Evolutionary conservation across 441 rosid species (phyloP), one percentile per base, ranked within the genome.

Genomic region (Syzygium malaccense): DNA sequence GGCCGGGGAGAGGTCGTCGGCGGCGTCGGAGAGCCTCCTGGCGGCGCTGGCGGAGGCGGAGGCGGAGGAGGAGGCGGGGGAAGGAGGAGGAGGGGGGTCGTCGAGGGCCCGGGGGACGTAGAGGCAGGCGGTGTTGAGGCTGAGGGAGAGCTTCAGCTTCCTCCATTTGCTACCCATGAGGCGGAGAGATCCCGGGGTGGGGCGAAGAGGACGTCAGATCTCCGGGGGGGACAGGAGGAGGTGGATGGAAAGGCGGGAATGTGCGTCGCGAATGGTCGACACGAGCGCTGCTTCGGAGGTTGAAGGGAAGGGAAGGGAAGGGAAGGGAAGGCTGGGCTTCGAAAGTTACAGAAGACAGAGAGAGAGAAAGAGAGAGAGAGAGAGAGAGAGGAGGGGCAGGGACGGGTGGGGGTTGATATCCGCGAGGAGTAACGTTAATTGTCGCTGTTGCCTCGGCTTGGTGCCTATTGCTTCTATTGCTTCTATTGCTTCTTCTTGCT

Each of bases 1-100:
- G 60, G 83, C 89, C 3, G 94, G 93, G 53, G 96, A 93, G 41
- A 89, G 87, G 3, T 95, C 90, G 89, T 66, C 91, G 86, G 91
- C 45, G 45, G 45, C 88, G 90, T 92, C 95, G 86, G 96, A 91
- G 86, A 94, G 89, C 89, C 96, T 89, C 4, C 92, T 26, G n/a
- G 92, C 86, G 55, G 92, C 87, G 48, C 87, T 58, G 54, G 60
- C 32, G 48, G 90, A 37, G 49, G 90, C 37, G 48, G 92, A 94
- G 86, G 95, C 91, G 83, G 92, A 88, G 88, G 95, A 87, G 5
- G 92, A 25, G 28, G 91, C 85, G 53, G 92, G 86, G 33, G 88
- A 32, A 32, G 66, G 14, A n/a, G 87, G 7, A 8, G 91, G 58
- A 17, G 90, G 71, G 41, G 75, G 57, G 55, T 88, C 88, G 18